Conservation (phyloP, 352 stramenopile genomes). For the Globisporangium nagaii region DNA sequence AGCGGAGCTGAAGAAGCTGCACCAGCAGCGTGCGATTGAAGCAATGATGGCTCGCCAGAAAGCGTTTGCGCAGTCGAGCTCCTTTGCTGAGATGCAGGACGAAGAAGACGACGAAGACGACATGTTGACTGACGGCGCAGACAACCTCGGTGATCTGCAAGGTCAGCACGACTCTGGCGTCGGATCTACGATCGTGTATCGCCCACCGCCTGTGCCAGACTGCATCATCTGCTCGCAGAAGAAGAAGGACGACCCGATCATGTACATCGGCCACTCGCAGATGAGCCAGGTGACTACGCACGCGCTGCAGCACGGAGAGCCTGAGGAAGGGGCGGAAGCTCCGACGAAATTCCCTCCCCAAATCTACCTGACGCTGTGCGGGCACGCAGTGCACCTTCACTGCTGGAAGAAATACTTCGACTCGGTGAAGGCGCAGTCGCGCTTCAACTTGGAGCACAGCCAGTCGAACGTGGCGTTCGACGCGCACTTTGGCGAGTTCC, state of each 20-base stretch:
- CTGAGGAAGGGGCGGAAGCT: constrained; percentile 13
- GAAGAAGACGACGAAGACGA: constrained; percentile 59
- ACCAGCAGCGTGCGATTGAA: constrained; percentile 79
- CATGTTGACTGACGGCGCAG: constrained; percentile 5
- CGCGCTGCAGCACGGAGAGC: constrained; percentile 34
- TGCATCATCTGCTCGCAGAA: constrained; percentile 86
- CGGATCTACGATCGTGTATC: constrained; percentile 50
- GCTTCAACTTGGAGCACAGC: constrained; percentile 62
- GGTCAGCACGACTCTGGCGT: not conserved
- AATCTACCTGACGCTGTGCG: constrained; percentile 79
- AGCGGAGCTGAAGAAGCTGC: constrained; percentile 63
- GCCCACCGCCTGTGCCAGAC: constrained; percentile 55
- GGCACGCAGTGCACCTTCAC: constrained; percentile 86
- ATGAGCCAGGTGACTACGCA: constrained; percentile 60
- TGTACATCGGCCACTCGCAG: constrained; percentile 83
- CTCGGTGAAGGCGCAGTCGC: constrained; percentile 71
- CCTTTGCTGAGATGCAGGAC: constrained; percentile 68
- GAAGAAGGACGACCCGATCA: constrained; percentile 75
- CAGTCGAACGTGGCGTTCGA: constrained; percentile 85
- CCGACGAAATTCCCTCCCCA: constrained; percentile 41
- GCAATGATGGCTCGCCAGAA: constrained; percentile 80
- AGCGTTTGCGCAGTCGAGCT: constrained; percentile 64
- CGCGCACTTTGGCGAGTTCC: constrained; percentile 80
- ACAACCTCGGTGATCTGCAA: constrained; percentile 8
- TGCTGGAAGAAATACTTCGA: constrained; percentile 89